A percentile compares a stretch with the other conserved stretches of the same genome.
These are phyloP conservation scores for Cryptosporidium canis DNA, from an alignment of 169 alveolate genomes.

Conservation along the genomic window DNA sequence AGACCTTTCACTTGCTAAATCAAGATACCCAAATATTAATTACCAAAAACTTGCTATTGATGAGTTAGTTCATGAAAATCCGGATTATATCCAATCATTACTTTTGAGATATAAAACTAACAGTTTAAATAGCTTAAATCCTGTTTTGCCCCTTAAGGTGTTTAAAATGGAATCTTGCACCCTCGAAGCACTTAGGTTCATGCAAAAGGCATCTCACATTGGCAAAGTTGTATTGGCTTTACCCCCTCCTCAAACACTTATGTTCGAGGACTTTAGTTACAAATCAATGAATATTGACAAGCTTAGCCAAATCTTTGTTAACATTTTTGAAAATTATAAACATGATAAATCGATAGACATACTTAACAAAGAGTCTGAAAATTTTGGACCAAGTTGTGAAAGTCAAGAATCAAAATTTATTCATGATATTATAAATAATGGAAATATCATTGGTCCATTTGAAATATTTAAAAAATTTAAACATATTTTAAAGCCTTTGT, in stretches of 20 bases:
- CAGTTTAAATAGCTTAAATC: background rate
- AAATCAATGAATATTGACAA: background rate
- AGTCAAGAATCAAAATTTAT: background rate
- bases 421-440: conserved; percentile 11
- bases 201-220: conserved; percentile 70
- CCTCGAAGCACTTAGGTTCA: conserved; percentile 36
- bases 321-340: background rate
- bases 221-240: conserved; percentile 69
- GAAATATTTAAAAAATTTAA: conserved; percentile 7
- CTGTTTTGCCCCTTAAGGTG: conserved; percentile 43
- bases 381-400: background rate
- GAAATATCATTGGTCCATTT: conserved; percentile 12
- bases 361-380: background rate
- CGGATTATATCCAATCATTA: conserved; percentile 18
- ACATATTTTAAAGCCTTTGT: background rate
- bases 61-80: conserved; percentile 28
- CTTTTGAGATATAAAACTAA: conserved; percentile 7
- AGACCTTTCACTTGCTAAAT: background rate
- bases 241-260: conserved; percentile 72
- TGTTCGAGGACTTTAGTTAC: conserved; percentile 38
- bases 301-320: background rate
- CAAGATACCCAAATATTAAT: background rate
- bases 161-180: conserved; percentile 70
- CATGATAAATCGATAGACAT: background rate
- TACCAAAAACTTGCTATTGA: conserved; percentile 39